Conservation (phyloP, 306 rosid genomes). For the Mucuna pruriens region DNA sequence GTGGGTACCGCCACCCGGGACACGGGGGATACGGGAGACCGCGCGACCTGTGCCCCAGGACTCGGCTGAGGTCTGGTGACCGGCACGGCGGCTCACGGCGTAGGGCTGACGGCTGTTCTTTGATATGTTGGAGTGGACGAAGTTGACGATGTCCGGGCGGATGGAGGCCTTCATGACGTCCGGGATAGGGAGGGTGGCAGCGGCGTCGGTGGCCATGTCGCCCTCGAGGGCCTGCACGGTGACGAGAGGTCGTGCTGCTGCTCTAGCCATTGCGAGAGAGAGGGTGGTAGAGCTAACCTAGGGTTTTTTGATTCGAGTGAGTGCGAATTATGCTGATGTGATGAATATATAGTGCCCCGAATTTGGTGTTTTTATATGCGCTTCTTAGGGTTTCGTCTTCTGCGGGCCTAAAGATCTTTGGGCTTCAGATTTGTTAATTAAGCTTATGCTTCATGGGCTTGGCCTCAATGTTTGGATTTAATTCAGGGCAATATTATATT, state of each 20-base stretch:
- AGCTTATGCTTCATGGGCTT: too few relatives aligned
- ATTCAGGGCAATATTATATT: too few relatives aligned
- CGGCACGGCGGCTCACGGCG: slow-evolving; percentile 76
- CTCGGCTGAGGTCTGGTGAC: slow-evolving; percentile 90
- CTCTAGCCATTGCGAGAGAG: slow-evolving; percentile 57
- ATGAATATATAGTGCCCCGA: not conserved
- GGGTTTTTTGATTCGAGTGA: slow-evolving; percentile 41
- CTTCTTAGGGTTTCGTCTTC: slow-evolving; percentile 12
- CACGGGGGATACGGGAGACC: slow-evolving; percentile 92
- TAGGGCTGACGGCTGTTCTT: slow-evolving; percentile 79
- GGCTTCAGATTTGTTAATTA: not conserved
- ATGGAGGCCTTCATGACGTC: slow-evolving; percentile 78
- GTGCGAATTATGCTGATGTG: not conserved
- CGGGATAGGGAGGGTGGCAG: slow-evolving; percentile 55
- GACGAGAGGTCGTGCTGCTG: slow-evolving; percentile 85
- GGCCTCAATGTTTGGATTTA: too few relatives aligned
- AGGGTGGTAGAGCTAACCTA: not conserved
- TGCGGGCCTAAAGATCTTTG: not conserved
- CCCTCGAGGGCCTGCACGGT: slow-evolving; percentile 74
- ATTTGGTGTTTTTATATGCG: not conserved
- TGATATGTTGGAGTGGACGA: slow-evolving; percentile 72
- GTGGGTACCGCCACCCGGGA: slow-evolving; percentile 90
- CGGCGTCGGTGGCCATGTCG: slow-evolving; percentile 70
- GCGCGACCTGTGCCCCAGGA: slow-evolving; percentile 98
- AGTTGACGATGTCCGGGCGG: slow-evolving; percentile 79